A percentile compares a stretch with the other conserved stretches of the same genome.
phyloP scores from a whole-genome alignment of 306 rosid species.

The Gillenia trifoliata region DNA sequence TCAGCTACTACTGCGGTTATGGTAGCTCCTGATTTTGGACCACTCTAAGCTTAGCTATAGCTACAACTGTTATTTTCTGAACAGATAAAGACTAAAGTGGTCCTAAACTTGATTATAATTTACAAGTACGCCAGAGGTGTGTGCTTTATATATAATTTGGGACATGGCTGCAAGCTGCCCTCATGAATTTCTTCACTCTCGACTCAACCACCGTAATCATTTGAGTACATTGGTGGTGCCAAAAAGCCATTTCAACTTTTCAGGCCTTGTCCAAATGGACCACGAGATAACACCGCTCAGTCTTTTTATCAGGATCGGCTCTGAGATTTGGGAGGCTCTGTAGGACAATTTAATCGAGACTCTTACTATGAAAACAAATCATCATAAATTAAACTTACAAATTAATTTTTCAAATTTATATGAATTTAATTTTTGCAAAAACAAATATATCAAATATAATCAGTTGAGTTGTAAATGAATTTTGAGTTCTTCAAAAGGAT shows the following conservation, averaged over 20 bases:
- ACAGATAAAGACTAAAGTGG: not conserved
- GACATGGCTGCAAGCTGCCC: not conserved
- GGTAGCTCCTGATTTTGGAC: not conserved
- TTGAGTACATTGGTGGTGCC: not conserved
- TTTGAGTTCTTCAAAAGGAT: no score
- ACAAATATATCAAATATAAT: no score
- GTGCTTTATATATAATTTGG: not conserved
- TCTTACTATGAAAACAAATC: no score
- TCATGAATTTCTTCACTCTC: constrained; percentile 12
- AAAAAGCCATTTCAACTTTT: not conserved
- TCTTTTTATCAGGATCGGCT: no score
- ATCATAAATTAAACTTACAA: no score
- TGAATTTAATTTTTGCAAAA: no score
- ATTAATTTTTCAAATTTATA: no score
- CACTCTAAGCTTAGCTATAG: not conserved
- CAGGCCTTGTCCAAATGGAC: not conserved
- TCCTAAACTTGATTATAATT: not conserved
- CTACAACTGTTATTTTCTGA: not conserved
- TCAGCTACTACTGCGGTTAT: not conserved
- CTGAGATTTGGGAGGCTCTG: no score
- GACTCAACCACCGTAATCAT: not conserved
- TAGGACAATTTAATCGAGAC: no score
- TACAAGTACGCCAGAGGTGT: not conserved
- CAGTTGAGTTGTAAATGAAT: no score
- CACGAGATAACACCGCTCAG: no score